phyloP scores from a whole-genome alignment of 208 protist species.

The Crithidia fasciculata region DNA sequence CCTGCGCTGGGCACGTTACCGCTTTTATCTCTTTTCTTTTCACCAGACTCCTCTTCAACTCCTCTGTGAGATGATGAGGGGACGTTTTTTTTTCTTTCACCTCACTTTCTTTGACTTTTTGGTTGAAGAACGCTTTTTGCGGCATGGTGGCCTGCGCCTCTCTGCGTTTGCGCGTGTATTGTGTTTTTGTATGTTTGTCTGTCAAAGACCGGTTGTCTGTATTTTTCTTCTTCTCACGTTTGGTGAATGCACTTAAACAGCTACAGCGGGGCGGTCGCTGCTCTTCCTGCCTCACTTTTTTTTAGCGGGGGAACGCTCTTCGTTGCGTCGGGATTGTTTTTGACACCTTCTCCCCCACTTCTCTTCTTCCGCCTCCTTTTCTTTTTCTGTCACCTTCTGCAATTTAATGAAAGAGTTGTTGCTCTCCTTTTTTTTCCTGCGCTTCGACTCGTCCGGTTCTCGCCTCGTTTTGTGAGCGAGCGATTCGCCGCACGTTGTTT shows the following conservation, averaged over 20 bases:
- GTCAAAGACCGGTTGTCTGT: neutral
- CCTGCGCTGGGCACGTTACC: neutral
- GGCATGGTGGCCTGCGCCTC: neutral
- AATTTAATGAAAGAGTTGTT: neutral
- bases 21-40: neutral
- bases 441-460: neutral
- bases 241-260: neutral
- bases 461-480: too few relatives aligned
- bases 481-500: too few relatives aligned
- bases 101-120: neutral
- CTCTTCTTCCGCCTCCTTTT: constrained; percentile 11
- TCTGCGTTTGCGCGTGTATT: constrained; percentile 10
- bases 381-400: constrained; percentile 18
- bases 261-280: neutral
- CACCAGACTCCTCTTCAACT: neutral
- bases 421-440: neutral
- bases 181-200: neutral
- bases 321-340: neutral
- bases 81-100: constrained; percentile 11
- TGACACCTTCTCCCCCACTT: constrained; percentile 2
- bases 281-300: constrained; percentile 6
- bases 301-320: neutral
- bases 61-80: neutral
- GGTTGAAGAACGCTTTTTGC: too few relatives aligned
- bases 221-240: constrained; percentile 11